Evolutionary conservation across 495 filamentous ascomycete species (phyloP).

Genomic region (Penicillium longicatenatum): DNA sequence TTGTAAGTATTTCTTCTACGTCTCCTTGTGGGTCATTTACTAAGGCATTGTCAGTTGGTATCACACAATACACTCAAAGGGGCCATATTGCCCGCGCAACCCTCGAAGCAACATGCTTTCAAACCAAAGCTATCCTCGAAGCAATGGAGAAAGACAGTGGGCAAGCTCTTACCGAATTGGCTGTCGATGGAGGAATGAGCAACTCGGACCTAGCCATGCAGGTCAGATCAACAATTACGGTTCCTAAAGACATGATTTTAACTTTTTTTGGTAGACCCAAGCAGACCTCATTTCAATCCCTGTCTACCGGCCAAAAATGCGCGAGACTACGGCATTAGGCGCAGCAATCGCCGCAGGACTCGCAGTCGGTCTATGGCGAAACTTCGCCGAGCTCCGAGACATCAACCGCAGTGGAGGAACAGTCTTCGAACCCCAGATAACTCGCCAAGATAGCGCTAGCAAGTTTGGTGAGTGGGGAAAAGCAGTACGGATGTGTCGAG

Average conservation of each 20-base stretch:
- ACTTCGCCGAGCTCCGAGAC: slow-evolving; percentile 74
- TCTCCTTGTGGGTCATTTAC: neutral
- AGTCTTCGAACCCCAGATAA: slow-evolving; percentile 72
- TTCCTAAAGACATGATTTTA: neutral
- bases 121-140: slow-evolving; percentile 91
- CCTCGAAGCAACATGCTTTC: slow-evolving; percentile 91
- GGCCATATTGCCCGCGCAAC: slow-evolving; percentile 94
- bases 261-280: slow-evolving; percentile 32
- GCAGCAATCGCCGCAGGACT: slow-evolving; percentile 95
- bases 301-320: slow-evolving; percentile 63
- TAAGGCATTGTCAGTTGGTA: slow-evolving; percentile 60
- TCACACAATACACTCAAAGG: slow-evolving; percentile 87
- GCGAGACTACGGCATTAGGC: slow-evolving; percentile 90
- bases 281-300: slow-evolving; percentile 48
- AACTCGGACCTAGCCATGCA: slow-evolving; percentile 95
- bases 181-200: slow-evolving; percentile 93
- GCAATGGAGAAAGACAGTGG: slow-evolving; percentile 93
- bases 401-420: slow-evolving; percentile 74
- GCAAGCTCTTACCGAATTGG: slow-evolving; percentile 74
- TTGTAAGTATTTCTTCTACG: slow-evolving; percentile 50
- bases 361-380: slow-evolving; percentile 78
- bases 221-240: slow-evolving; percentile 24
- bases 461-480: slow-evolving; percentile 80
- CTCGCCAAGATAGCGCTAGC: slow-evolving; percentile 56
- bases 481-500: slow-evolving; percentile 82